Evolutionary conservation across 768 basidiomycete species (phyloP).

Genomic region (Lactifluus hygrophoroides): DNA sequence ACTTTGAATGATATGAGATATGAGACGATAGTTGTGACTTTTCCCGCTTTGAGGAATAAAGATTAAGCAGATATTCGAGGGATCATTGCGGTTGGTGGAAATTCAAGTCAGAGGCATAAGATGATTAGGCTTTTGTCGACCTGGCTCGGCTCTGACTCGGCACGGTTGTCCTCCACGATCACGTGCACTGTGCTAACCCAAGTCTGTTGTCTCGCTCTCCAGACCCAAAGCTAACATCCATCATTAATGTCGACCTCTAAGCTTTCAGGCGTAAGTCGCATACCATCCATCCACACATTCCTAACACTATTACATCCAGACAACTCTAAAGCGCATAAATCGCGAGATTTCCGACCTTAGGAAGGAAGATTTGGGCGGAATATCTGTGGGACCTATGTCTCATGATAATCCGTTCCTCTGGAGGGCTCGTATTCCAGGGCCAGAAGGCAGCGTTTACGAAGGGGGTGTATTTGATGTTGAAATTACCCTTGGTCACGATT

Average conservation of each 20-base stretch:
- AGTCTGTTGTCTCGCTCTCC: too few relatives aligned
- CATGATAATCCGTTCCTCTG: conserved; percentile 62
- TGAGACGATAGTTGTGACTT: background rate
- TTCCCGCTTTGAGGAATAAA: conserved; percentile 5
- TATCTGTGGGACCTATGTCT: conserved; percentile 53
- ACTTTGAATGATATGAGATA: background rate
- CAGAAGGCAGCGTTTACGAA: conserved; percentile 76
- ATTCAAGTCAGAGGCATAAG: too few relatives aligned
- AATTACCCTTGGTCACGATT: conserved; percentile 59
- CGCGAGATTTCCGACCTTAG: conserved; percentile 72
- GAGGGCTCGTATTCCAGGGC: conserved; percentile 74
- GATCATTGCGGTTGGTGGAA: conserved; percentile 34
- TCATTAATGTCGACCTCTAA: conserved; percentile 6
- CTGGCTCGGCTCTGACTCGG: background rate
- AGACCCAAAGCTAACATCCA: too few relatives aligned
- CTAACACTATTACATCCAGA: conserved; percentile 27
- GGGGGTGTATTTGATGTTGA: conserved; percentile 67
- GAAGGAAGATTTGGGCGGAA: conserved; percentile 75
- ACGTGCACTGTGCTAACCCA: background rate
- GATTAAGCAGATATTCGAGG: conserved; percentile 43
- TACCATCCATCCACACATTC: background rate
- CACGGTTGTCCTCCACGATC: conserved; percentile 4
- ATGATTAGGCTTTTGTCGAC: background rate
- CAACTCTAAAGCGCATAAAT: conserved; percentile 74
- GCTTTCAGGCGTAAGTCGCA: conserved; percentile 12